A percentile compares a stretch with the other conserved stretches of the same genome.
These are phyloP conservation scores for Pinus taeda DNA, from an alignment of 75 land plant genomes.

Conservation along the genomic window DNA sequence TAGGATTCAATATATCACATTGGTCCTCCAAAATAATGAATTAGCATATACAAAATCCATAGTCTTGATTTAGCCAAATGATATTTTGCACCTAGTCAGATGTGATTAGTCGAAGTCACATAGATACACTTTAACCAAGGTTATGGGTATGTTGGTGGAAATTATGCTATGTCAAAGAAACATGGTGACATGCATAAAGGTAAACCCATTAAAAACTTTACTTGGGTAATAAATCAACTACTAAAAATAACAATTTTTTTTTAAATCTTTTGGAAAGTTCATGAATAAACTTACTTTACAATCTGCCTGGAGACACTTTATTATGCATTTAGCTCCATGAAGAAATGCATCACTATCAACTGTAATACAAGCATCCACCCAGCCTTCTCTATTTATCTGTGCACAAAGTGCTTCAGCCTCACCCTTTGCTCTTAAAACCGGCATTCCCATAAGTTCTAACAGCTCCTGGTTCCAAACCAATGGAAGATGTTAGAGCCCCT, in stretches of 20 bases:
- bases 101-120: background rate
- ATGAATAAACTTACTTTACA: slow-evolving; percentile 35
- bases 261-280: background rate
- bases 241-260: background rate
- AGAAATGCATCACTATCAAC: slow-evolving; percentile 88
- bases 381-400: slow-evolving; percentile 65
- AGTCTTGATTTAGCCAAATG: background rate
- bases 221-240: background rate
- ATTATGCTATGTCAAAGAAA: background rate
- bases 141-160: background rate
- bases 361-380: slow-evolving; percentile 89
- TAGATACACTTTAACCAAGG: background rate
- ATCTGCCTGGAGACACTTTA: slow-evolving; percentile 57
- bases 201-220: background rate
- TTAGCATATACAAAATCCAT: background rate
- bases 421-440: slow-evolving; percentile 61
- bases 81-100: background rate
- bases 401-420: slow-evolving; percentile 97
- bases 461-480: slow-evolving; percentile 50
- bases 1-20: background rate
- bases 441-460: slow-evolving; percentile 76
- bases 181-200: background rate
- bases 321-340: slow-evolving; percentile 77
- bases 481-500: background rate
- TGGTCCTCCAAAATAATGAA: background rate